These are phyloP conservation scores for Myriosclerotinia curreyana DNA, from an alignment of 2,329 filamentous ascomycete species.

Conservation along the genomic window DNA sequence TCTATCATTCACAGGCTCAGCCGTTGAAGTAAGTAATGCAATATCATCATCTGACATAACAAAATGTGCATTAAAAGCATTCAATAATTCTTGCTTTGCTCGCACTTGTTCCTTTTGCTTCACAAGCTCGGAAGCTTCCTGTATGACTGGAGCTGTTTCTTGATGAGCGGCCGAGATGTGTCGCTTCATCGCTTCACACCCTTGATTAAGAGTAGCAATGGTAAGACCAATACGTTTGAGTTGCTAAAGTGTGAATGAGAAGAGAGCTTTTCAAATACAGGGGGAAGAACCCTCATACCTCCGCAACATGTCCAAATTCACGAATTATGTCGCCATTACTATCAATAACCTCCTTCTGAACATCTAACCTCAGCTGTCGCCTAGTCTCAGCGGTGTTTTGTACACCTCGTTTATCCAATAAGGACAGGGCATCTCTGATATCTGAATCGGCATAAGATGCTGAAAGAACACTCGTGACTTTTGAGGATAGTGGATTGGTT, in stretches of 20 bases:
- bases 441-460: conserved; percentile 90
- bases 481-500: conserved; percentile 68
- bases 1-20: conserved; percentile 76
- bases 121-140: conserved; percentile 73
- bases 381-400: conserved; percentile 75
- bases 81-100: conserved; percentile 73
- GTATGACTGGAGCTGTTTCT: conserved; percentile 70
- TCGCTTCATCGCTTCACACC: conserved; percentile 74
- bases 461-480: conserved; percentile 81
- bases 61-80: conserved; percentile 78
- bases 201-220: conserved; percentile 73
- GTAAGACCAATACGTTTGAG: conserved; percentile 77
- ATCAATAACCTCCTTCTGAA: conserved; percentile 89
- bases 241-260: conserved; percentile 58
- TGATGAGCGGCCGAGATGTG: conserved; percentile 73
- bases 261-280: conserved; percentile 9
- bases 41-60: conserved; percentile 78
- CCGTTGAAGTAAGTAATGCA: conserved; percentile 69
- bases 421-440: conserved; percentile 77
- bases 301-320: conserved; percentile 85
- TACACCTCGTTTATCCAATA: conserved; percentile 70
- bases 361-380: conserved; percentile 73
- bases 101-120: conserved; percentile 71
- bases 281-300: conserved; percentile 53
- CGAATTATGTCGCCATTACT: conserved; percentile 86